phyloP scores from a whole-genome alignment of 2,329 filamentous ascomycete species.

The Xylaria sp. region DNA sequence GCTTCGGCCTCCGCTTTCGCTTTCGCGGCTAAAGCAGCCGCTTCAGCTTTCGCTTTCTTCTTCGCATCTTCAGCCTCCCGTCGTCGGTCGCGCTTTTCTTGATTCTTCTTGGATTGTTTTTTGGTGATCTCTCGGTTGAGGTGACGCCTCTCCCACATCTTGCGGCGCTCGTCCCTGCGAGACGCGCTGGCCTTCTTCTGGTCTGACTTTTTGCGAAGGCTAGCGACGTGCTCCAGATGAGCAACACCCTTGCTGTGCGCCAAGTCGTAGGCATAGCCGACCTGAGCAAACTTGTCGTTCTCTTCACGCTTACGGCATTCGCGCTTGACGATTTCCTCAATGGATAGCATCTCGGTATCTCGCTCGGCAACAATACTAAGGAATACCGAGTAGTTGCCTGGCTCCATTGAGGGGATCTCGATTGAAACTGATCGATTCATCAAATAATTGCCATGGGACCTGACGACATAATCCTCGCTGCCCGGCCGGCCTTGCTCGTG shows the following conservation, averaged over 20 bases:
- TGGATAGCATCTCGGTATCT: constrained; percentile 55
- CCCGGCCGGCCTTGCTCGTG: constrained; percentile 62
- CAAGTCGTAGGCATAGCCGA: constrained; percentile 69
- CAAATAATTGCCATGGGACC: constrained; percentile 68
- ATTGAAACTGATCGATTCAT: constrained; percentile 69
- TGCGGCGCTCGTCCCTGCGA: constrained; percentile 58
- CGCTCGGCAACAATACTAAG: constrained; percentile 66
- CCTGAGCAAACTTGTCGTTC: constrained; percentile 69
- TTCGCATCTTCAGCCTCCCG: constrained; percentile 53
- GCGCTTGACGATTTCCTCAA: constrained; percentile 67
- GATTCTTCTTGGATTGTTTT: constrained; percentile 55
- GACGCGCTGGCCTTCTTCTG: constrained; percentile 62
- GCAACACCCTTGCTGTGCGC: constrained; percentile 68
- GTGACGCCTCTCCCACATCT: constrained; percentile 62
- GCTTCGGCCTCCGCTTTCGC: constrained; percentile 47
- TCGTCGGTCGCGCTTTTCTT: constrained; percentile 51
- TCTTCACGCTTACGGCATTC: constrained; percentile 60
- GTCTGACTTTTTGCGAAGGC: constrained; percentile 61
- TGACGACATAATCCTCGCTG: constrained; percentile 69
- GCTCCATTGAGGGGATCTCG: constrained; percentile 65
- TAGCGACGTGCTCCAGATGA: constrained; percentile 62
- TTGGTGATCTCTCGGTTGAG: constrained; percentile 52
- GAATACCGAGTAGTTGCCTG: constrained; percentile 68
- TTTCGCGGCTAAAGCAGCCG: constrained; percentile 37
- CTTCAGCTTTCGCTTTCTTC: constrained; percentile 54